Evolutionary conservation across 2,329 filamentous ascomycete genomes (phyloP), one percentile per base, ranked within the genome.

Genomic region (Apiospora hydei): DNA sequence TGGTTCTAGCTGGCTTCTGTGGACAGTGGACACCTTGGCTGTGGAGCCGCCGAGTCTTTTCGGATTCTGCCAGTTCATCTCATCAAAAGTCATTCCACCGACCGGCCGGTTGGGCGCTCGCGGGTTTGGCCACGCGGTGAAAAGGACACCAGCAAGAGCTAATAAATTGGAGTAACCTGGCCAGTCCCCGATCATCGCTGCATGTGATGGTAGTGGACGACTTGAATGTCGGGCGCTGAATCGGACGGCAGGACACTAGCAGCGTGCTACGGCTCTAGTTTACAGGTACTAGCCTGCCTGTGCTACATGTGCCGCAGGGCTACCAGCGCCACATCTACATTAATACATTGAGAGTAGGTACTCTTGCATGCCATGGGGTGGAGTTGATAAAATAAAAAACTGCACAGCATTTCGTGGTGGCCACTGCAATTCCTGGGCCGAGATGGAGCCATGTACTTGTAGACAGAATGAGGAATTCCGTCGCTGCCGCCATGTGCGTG

Each of bases 1-100:
- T 6, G 18, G 38, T 64, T 64, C 57, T 64, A 64, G 57, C 57
- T 34, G 34, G 57, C 57, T 64, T 64, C 57, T 64, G 18, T 64
- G 57, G 57, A 64, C 34, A 64, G 26, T 30, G 26, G 26, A 30
- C 26, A 30, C 4, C 18, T 64, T 64, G 57, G 18, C 21, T 3
- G 57, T 64, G 57, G 57, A 64, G 57, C 4, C 53, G 30, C 11
- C 51, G 51, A 57, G 14, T 34, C 46, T 21, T 57, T 16, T 64
- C 18, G 57, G 57, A 41, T 24, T 41, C 34, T 38, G 57, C 18
- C 34, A 41, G 30, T 41, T 41, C 57, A 34, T 41, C 57, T 41
- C 21, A 41, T n/a, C 4, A 34, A 57, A 34, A 61, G 4, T 38
- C 30, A 38, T 61, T 18, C 26, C 14, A 57, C 51, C 53, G 30